A percentile compares a stretch with the other conserved stretches of the same genome.
phyloP scores from a whole-genome alignment of 805 yeast species.

The Candida morakotiae region DNA sequence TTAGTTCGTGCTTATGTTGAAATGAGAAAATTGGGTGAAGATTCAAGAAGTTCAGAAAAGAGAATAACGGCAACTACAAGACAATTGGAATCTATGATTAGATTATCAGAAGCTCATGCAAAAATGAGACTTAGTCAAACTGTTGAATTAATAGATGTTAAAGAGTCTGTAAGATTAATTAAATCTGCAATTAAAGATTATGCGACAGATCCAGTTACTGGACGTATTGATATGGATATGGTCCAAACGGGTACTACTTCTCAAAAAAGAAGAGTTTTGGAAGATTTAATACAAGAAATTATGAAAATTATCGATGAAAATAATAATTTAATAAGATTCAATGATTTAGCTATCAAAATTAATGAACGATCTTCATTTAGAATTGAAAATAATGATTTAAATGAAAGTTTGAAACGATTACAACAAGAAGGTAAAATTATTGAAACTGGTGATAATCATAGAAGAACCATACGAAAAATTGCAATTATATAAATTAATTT shows the following conservation, averaged over 20 bases:
- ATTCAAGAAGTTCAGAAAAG: slow-evolving; percentile 76
- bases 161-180: slow-evolving; percentile 90
- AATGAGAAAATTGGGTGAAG: slow-evolving; percentile 94
- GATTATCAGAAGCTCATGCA: slow-evolving; percentile 95
- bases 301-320: slow-evolving; percentile 49
- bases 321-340: slow-evolving; percentile 49
- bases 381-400: slow-evolving; percentile 68
- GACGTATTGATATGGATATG: slow-evolving; percentile 94
- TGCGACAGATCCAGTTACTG: slow-evolving; percentile 97
- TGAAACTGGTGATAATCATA: slow-evolving; percentile 68
- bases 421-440: slow-evolving; percentile 68
- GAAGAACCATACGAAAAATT: slow-evolving; percentile 49
- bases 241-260: slow-evolving; percentile 94
- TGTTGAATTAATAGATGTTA: slow-evolving; percentile 79
- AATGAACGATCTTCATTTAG: slow-evolving; percentile 63
- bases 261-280: slow-evolving; percentile 74
- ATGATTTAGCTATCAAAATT: slow-evolving; percentile 54
- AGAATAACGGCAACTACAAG: slow-evolving; percentile 97
- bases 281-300: slow-evolving; percentile 65
- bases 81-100: slow-evolving; percentile 92
- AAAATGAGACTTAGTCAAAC: slow-evolving; percentile 76
- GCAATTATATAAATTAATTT: slow-evolving; percentile 10
- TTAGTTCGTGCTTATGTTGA: slow-evolving; percentile 85
- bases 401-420: slow-evolving; percentile 62
- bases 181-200: slow-evolving; percentile 94